Conservation (phyloP, 345 rosid species). For the Populus davidiana region DNA sequence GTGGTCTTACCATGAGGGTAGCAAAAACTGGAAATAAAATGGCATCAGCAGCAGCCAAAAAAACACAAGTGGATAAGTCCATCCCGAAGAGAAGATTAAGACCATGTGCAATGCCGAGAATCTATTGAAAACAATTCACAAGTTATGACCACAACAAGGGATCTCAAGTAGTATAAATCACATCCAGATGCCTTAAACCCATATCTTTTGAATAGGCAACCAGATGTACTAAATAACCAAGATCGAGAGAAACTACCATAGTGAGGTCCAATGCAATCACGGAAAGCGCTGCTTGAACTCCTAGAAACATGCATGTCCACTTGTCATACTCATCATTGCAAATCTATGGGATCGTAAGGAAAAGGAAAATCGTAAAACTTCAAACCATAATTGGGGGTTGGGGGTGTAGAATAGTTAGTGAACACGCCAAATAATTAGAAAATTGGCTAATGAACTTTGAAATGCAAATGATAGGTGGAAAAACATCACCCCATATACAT, state of each 20-base stretch:
- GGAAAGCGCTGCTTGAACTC: conserved; percentile 80
- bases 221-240: neutral
- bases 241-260: conserved; percentile 47
- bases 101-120: conserved; percentile 89
- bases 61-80: conserved; percentile 74
- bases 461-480: neutral
- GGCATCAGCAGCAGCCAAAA: conserved; percentile 87
- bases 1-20: conserved; percentile 58
- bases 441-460: neutral
- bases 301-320: conserved; percentile 67
- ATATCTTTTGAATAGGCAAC: conserved; percentile 7
- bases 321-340: conserved; percentile 88
- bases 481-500: neutral
- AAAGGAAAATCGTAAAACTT: conserved; percentile 12
- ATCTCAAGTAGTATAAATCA: neutral
- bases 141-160: conserved; percentile 3
- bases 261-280: conserved; percentile 73
- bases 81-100: conserved; percentile 83
- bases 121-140: conserved; percentile 43
- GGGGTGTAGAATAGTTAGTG: neutral
- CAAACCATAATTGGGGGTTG: neutral
- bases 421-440: neutral
- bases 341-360: conserved; percentile 45
- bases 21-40: conserved; percentile 74
- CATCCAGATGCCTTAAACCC: neutral